Conservation (phyloP, 129 eudicot species). For the Helichrysum umbraculigerum region DNA sequence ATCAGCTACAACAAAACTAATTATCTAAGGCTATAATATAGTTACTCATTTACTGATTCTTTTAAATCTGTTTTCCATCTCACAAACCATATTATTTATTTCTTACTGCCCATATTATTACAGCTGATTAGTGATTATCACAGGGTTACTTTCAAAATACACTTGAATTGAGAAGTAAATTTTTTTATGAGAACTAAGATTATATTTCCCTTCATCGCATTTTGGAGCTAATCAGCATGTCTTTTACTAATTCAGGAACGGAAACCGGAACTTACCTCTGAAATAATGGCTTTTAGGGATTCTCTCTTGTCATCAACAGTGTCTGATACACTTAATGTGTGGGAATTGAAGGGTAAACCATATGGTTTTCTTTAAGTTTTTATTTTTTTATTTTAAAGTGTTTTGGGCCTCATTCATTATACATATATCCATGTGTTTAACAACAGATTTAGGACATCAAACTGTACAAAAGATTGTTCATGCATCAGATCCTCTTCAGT, state of each 20-base stretch:
- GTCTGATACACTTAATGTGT: slow-evolving; percentile 93
- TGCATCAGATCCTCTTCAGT: slow-evolving; percentile 92
- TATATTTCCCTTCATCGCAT: background rate
- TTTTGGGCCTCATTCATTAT: slow-evolving; percentile 4
- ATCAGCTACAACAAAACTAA: no score
- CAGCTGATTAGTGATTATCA: no score
- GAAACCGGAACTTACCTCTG: slow-evolving; percentile 84
- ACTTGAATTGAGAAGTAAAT: background rate
- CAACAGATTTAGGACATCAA: slow-evolving; percentile 95
- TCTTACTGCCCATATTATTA: no score
- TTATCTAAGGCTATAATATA: no score
- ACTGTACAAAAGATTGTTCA: slow-evolving; percentile 94
- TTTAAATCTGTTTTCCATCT: no score
- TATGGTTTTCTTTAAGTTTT: background rate
- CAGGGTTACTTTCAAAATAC: no score
- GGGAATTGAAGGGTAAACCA: slow-evolving; percentile 88
- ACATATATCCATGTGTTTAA: slow-evolving; percentile 19
- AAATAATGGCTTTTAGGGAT: slow-evolving; percentile 94
- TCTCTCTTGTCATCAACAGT: slow-evolving; percentile 82
- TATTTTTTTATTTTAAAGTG: background rate
- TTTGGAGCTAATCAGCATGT: slow-evolving; percentile 16
- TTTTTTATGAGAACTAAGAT: background rate
- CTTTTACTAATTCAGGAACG: slow-evolving; percentile 66
- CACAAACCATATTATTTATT: no score
- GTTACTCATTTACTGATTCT: no score